Evolutionary conservation across 345 rosid genomes (phyloP).

Genomic region (Trapa incisa): DNA sequence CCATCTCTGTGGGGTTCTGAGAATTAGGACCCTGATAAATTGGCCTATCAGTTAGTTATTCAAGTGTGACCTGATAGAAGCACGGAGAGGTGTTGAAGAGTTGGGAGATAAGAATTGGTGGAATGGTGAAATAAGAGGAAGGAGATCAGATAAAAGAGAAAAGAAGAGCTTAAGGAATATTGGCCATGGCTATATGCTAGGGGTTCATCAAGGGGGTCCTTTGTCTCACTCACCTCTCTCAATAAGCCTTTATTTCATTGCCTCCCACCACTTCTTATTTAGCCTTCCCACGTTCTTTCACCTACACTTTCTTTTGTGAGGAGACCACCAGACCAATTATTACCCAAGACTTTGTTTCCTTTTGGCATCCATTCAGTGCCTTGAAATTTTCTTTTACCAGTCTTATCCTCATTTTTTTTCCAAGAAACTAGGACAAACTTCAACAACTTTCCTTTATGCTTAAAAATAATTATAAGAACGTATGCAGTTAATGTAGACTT

Average conservation of each 20-base stretch:
- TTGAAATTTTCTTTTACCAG: no score
- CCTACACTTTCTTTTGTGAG: no score
- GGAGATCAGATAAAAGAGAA: not conserved
- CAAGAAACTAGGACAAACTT: no score
- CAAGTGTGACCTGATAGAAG: not conserved
- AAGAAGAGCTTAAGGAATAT: conserved; percentile 19
- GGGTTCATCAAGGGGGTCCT: conserved; percentile 17
- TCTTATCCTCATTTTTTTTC: no score
- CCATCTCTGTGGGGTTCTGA: conserved; percentile 21
- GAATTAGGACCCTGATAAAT: not conserved
- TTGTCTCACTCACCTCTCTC: conserved; percentile 9
- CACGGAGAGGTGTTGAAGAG: not conserved
- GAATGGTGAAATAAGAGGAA: not conserved
- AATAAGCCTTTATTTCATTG: conserved; percentile 1
- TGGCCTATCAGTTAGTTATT: not conserved
- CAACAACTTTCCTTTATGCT: no score
- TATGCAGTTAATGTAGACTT: no score
- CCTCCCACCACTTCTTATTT: not conserved
- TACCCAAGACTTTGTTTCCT: no score
- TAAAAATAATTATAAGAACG: no score
- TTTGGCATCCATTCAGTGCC: no score
- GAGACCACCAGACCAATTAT: no score
- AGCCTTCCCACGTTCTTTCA: no score
- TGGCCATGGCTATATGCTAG: conserved; percentile 45
- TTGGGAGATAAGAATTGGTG: not conserved